Conservation (phyloP, 2,329 filamentous ascomycete species). For the Talaromyces sp. region DNA sequence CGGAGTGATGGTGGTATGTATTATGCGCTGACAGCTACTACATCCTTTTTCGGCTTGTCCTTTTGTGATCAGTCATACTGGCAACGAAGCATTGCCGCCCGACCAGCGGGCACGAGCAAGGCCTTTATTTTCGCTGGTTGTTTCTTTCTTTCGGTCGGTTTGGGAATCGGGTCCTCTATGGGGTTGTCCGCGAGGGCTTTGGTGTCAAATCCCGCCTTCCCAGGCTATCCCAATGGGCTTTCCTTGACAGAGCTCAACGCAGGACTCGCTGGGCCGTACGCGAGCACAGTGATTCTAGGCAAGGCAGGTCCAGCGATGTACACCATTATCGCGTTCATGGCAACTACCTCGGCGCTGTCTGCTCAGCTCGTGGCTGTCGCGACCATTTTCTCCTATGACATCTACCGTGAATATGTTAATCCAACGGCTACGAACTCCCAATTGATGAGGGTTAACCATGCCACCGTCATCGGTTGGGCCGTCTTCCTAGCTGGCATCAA, state of each 20-base stretch:
- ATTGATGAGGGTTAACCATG: slow-evolving; percentile 50
- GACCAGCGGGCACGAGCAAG: slow-evolving; percentile 40
- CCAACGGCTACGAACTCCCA: slow-evolving; percentile 43
- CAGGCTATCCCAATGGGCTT: slow-evolving; percentile 46
- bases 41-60: slow-evolving; percentile 33
- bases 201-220: slow-evolving; percentile 47
- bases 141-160: slow-evolving; percentile 34
- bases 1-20: slow-evolving; percentile 35
- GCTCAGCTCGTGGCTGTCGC: slow-evolving; percentile 52
- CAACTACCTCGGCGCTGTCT: slow-evolving; percentile 45
- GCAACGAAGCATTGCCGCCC: slow-evolving; percentile 44
- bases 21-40: slow-evolving; percentile 38
- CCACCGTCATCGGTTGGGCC: slow-evolving; percentile 48
- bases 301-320: slow-evolving; percentile 35
- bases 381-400: slow-evolving; percentile 52
- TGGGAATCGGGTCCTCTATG: slow-evolving; percentile 44
- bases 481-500: slow-evolving; percentile 46
- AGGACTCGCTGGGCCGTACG: slow-evolving; percentile 34
- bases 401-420: slow-evolving; percentile 51
- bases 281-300: slow-evolving; percentile 35
- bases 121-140: slow-evolving; percentile 44
- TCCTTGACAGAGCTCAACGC: slow-evolving; percentile 29
- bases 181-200: slow-evolving; percentile 46
- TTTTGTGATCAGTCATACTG: slow-evolving; percentile 46
- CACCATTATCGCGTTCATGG: slow-evolving; percentile 38